Evolutionary conservation across 495 filamentous ascomycete species (phyloP), one percentile per base, ranked within the genome.

Genomic region (Recurvomyces mirabilis): DNA sequence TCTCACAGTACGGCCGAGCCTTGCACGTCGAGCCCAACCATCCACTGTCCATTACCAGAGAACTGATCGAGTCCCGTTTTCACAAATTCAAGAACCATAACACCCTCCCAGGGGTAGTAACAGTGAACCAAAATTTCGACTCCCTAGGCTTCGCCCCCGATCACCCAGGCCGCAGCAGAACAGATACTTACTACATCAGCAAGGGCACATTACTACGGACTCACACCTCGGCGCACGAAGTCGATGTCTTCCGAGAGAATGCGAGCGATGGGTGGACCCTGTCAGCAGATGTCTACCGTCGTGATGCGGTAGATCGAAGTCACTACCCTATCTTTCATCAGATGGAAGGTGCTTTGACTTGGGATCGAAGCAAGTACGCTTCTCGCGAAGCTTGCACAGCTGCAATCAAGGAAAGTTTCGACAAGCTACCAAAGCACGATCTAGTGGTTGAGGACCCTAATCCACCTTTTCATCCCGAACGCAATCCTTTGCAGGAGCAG

Each of bases 241-340:
- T 80, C 24, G 84, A 91, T 29, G 78, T 82, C 7, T 96, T 98
- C 66, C 71, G 78, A 31, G 62, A 57, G 6, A 72, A 79, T 43
- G 66, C 70, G 34, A 81, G 75, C 51, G 73, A 80, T 25, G 91
- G 91, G 4, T 98, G 83, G 57, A 80, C 93, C 7, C 81, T 96
- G 55, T 79, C 79, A 47, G 93, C 87, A n/a, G 91, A 98, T 61
- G 91, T 98, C 11, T 98, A 96, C 64, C 78, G 91, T 17, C 74
- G 91, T 45, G 91, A 98, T 72, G 87, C 88, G 21, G 80, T 98
- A 56, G 91, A 98, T 60, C 78, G 84, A 40, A 84, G 76, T 53
- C 91, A 98, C 62, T 95, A 94, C 68, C 91, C 91, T 3, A 74
- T 94, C 44, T 98, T 98, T 64, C 93, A 98, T 65, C 91, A 98